Conservation (phyloP, 257 asterid species). For the Solanum arcanum region DNA sequence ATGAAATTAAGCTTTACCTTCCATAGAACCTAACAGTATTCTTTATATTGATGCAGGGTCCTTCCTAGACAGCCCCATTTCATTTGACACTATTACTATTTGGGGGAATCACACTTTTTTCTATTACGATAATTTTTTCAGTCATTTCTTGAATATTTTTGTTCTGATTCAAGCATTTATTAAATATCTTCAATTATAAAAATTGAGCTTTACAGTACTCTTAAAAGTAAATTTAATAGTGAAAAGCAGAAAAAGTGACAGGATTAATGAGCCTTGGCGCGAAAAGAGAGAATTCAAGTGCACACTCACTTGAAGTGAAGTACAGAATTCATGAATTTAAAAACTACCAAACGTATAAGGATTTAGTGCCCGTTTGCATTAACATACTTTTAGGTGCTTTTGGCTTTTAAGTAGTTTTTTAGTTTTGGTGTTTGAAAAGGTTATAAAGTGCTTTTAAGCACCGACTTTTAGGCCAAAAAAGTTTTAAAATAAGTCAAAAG, state of each 20-base stretch:
- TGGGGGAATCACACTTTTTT: not conserved
- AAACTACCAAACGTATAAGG: not conserved
- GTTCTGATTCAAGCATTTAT: not conserved
- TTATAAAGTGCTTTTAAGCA: too few species aligned
- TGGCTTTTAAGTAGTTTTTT: not conserved
- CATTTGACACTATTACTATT: not conserved
- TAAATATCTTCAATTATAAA: not conserved
- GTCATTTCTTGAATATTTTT: not conserved
- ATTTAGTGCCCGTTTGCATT: not conserved
- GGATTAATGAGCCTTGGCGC: not conserved
- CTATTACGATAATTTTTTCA: not conserved
- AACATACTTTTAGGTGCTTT: not conserved
- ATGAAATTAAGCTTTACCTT: not conserved
- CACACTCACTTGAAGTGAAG: not conserved
- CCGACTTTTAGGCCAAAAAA: too few species aligned
- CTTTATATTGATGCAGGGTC: not conserved
- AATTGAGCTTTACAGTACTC: not conserved
- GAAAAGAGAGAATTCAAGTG: not conserved
- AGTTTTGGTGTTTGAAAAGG: not conserved
- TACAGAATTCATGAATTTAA: not conserved
- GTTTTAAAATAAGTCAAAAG: too few species aligned
- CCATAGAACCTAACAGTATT: not conserved
- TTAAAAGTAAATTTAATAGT: not conserved
- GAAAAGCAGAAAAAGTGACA: not conserved
- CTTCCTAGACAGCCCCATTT: not conserved